A percentile compares a stretch with the other conserved stretches of the same genome.
Conservation (phyloP, 2,329 filamentous ascomycete genomes). For the Botrytis pseudocinerea region DNA sequence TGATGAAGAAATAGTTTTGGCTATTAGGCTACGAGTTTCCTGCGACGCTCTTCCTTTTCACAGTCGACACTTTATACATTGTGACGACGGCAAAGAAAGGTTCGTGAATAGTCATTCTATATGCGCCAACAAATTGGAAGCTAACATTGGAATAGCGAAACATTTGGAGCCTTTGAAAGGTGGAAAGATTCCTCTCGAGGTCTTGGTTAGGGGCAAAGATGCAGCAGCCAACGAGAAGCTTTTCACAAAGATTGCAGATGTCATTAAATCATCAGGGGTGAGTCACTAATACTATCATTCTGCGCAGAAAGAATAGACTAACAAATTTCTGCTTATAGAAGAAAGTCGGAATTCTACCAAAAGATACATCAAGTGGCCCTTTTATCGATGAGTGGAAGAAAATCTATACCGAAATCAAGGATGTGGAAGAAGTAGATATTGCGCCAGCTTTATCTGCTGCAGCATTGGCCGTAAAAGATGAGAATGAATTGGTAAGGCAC, state of each 20-base stretch:
- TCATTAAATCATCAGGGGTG: constrained; percentile 85
- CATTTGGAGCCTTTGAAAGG: constrained; percentile 90
- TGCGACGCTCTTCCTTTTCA: constrained; percentile 91
- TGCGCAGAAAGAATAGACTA: constrained; percentile 14
- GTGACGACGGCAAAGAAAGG: constrained; percentile 98
- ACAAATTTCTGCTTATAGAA: constrained; percentile 54
- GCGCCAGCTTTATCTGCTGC: constrained; percentile 76
- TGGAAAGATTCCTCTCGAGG: constrained; percentile 88
- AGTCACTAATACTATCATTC: constrained; percentile 44
- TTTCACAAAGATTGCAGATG: constrained; percentile 78
- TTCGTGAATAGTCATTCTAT: constrained; percentile 42
- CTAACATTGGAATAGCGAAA: constrained; percentile 64
- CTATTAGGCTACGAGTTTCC: constrained; percentile 98
- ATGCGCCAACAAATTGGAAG: constrained; percentile 19
- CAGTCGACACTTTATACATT: constrained; percentile 82
- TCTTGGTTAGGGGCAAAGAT: constrained; percentile 90
- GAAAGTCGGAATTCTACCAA: constrained; percentile 84
- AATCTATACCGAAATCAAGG: constrained; percentile 73
- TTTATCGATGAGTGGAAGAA: constrained; percentile 98
- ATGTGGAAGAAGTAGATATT: constrained; percentile 86
- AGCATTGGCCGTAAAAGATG: constrained; percentile 91
- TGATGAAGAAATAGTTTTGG: constrained; percentile 72
- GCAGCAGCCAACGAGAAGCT: constrained; percentile 87
- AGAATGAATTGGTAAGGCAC: constrained; percentile 71
- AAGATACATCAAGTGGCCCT: constrained; percentile 80